Evolutionary conservation across 192 early-diverging fungal genomes (phyloP), one percentile per base, ranked within the genome.

Genomic region (Coemansia sp.): DNA sequence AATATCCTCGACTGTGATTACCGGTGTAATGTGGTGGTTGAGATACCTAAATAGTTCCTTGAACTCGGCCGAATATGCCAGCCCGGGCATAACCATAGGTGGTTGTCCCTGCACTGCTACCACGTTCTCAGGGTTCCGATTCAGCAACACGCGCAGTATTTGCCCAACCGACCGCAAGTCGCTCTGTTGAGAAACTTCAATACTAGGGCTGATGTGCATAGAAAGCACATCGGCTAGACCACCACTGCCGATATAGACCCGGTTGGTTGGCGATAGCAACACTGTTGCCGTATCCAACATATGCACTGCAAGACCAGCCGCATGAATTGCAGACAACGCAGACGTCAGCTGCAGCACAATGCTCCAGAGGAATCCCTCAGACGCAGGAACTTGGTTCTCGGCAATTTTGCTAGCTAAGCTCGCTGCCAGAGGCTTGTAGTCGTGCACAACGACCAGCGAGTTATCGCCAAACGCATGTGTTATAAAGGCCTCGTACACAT

Each of bases 391-490:
- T 3, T 54, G 43, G 12, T 27, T 14, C 53, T 74, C 66, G 7
- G 73, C 48, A 48, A 76, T 47, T 2, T 48, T 49, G 61, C 37
- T 50, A 50, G 54, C 66, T 37, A 83, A 56, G 49, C 70, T 72
- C 51, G 62, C 52, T 17, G 82, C 59, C 48, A 73, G 61, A 8
- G 95, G 95, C 80, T 94, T 90, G 73, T 91, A 97, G 71, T 98
- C 96, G 70, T 93, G 95, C 5, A 97, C 94, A 67, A 99, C 86
- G 9, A 98, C 87, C n/a, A 99, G 83, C n/a, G 97, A 81, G 63
- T 90, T 86, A 69, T 98, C 96, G 14, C 93, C 94, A 87, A 98
- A 98, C 2, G 92, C 92, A 45, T 89, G 91, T 5, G 94, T 98
- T 1, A 95, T 94, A 67, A 99, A 98, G 22, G 91, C 97, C 76